Base-by-base conservation (phyloP, 1,284 basidiomycete species). In the Cutaneotrichosporon cavernicola region DNA sequence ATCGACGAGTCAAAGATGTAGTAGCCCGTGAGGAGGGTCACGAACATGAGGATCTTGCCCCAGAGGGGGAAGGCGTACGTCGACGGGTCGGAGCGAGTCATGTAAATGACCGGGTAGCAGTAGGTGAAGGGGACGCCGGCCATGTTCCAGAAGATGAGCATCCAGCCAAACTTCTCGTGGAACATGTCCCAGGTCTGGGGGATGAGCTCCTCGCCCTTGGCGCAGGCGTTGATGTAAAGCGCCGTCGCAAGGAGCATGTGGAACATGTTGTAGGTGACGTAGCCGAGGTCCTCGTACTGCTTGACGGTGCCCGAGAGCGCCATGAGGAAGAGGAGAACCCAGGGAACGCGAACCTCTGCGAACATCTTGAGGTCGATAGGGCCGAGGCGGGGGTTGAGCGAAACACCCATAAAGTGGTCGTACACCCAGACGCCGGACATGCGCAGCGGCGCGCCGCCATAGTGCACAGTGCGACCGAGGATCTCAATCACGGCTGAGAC, bases 151-250 rank as follows among this genome's bases (percentile, higher is more conserved):
- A 96, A 96, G 77, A 94, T 95, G 70, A 95, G 88, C 86, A 96
- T 89, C 84, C 92, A 95, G 53, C 92, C 92, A 87, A 83, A 91
- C 85, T 97, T 97, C 78, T 97, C 94, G 75, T 95, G 91, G 83
- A 89, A 95, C 92, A 97, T 56, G 76, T 97, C 94, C 96, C 96
- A 98, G 11, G 96, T 99, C 79, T 98, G 95, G 21, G 97, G 97
- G 70, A 99, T 99, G 80, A 94, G 96, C 77, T 99, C 94, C 76
- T 95, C 92, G 61, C 89, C 92, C 80, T 95, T 95, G 69, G 86
- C 90, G 71, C 94, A 99, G 57, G 96, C 96, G 74, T 99, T 98
- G 72, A 98, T 86, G 82, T 99, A 99, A 50, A 99, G 84, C 74
- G 92, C 94, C 10, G 94, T 98, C 1, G 95, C 96, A 60, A 97